Evolutionary conservation across 2,329 filamentous ascomycete species (phyloP), one percentile per base, ranked within the genome.

Genomic region (Xylaria sp.): DNA sequence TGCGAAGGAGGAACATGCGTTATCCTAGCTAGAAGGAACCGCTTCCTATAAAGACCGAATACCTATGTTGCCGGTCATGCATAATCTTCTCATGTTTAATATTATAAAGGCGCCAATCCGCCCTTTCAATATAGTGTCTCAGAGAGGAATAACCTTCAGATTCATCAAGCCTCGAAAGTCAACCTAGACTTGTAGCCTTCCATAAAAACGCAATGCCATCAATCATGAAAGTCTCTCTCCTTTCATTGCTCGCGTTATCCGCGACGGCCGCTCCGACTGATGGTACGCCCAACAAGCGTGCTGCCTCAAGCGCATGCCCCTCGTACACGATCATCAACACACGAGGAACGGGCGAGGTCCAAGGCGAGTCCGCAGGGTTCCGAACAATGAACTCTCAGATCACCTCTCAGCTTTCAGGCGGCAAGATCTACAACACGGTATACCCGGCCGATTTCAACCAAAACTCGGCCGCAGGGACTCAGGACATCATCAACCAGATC

Each of bases 291-390:
- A 48, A 1, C n/a, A 56, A 66, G 39, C 50, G 57, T 6, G 67
- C 59, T 20, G 37, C n/a, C 15, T 66, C 58, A n/a, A 63, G 34
- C 44, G n/a, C 48, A n/a, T 70, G 68, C 18, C 46, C 65, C 1
- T 67, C 60, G 4, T 70, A 70, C 39, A 70, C 61, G 39, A 64
- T 70, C 41, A 67, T 70, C 56, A 67, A 67, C 57, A 70, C 65
- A 10, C 23, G 68, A 12, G 68, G 62, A 7, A 67, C 65, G 1
- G 61, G 56, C 7, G 68, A 70, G 61, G 39, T 12, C 34, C 68
- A 65, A 20, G 61, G 65, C 44, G 37, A 61, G n/a, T 70, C 68
- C 4, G 13, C 61, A 5, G 65, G 56, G 57, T 67, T 70, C 41
- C 28, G 46, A 20, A 70, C 52, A 2, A 67, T 70, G 52, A 70